phyloP scores from a whole-genome alignment of 805 yeast species.

The Candida mattraensis region DNA sequence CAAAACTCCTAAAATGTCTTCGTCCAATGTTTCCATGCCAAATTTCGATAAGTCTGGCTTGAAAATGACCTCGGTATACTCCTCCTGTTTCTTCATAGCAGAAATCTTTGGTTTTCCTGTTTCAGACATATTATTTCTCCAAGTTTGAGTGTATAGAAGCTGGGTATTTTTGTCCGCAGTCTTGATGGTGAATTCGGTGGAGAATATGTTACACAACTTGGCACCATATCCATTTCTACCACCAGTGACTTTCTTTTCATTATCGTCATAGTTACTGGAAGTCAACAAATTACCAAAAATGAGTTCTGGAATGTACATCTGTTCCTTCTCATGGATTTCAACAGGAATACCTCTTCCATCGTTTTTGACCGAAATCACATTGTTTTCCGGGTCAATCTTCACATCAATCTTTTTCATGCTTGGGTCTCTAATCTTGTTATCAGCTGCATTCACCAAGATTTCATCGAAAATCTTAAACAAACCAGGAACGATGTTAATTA shows the following conservation, averaged over 20 bases:
- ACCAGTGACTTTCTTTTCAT: constrained; percentile 94
- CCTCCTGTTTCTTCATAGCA: constrained; percentile 56
- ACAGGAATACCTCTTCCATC: constrained; percentile 96
- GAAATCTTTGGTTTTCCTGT: constrained; percentile 76
- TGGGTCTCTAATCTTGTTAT: constrained; percentile 94
- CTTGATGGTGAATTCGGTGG: constrained; percentile 81
- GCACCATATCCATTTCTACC: constrained; percentile 99
- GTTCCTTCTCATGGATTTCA: constrained; percentile 88
- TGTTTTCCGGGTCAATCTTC: constrained; percentile 71
- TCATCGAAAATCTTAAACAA: constrained; percentile 95
- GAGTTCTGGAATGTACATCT: constrained; percentile 91
- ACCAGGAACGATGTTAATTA: constrained; percentile 89
- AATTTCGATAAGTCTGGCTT: constrained; percentile 84
- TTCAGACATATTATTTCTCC: constrained; percentile 84
- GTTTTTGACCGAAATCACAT: constrained; percentile 76
- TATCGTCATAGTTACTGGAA: constrained; percentile 93
- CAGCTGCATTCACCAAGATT: constrained; percentile 96
- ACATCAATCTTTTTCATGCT: constrained; percentile 84
- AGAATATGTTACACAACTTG: constrained; percentile 92
- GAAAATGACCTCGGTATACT: constrained; percentile 85
- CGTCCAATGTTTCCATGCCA: constrained; percentile 81
- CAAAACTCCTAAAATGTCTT: constrained; percentile 78
- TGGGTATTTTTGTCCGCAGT: constrained; percentile 76
- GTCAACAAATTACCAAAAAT: constrained; percentile 94
- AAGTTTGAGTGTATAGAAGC: constrained; percentile 71